Conservation (phyloP, 306 rosid genomes). For the Cotoneaster glaucophyllus region DNA sequence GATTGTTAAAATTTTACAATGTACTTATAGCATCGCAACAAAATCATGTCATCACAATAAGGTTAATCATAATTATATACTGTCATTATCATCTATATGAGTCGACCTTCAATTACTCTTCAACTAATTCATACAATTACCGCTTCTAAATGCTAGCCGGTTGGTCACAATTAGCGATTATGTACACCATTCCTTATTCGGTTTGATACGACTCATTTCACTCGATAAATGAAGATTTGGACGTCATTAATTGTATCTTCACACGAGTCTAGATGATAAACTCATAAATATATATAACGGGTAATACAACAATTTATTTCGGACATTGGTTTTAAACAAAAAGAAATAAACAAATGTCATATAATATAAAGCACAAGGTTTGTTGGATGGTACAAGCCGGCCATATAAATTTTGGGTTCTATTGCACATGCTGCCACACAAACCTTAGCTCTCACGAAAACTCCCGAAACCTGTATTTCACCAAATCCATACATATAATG, state of each 20-base stretch:
- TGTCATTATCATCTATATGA: background rate
- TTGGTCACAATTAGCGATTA: background rate
- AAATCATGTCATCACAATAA: too few relatives aligned
- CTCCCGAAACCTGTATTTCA: too few relatives aligned
- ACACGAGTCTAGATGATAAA: too few relatives aligned
- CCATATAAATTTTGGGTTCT: background rate
- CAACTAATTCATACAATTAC: background rate
- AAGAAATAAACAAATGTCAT: background rate
- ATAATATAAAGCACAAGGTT: background rate
- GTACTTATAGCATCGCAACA: too few relatives aligned
- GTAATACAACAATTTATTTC: too few relatives aligned
- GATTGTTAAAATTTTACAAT: too few relatives aligned
- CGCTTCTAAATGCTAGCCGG: background rate
- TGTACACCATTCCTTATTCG: too few relatives aligned
- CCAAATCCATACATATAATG: background rate
- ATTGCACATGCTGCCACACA: background rate
- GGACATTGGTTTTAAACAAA: background rate
- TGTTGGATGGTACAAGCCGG: constrained; percentile 1
- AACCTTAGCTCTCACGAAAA: too few relatives aligned
- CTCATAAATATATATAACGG: background rate
- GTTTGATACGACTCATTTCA: background rate
- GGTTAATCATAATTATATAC: too few relatives aligned
- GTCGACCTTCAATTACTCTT: background rate
- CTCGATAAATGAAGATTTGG: background rate
- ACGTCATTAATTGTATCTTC: background rate